Evolutionary conservation across 768 basidiomycete genomes (phyloP), one percentile per base, ranked within the genome.

Genomic region (Kwoniella dendrophila): DNA sequence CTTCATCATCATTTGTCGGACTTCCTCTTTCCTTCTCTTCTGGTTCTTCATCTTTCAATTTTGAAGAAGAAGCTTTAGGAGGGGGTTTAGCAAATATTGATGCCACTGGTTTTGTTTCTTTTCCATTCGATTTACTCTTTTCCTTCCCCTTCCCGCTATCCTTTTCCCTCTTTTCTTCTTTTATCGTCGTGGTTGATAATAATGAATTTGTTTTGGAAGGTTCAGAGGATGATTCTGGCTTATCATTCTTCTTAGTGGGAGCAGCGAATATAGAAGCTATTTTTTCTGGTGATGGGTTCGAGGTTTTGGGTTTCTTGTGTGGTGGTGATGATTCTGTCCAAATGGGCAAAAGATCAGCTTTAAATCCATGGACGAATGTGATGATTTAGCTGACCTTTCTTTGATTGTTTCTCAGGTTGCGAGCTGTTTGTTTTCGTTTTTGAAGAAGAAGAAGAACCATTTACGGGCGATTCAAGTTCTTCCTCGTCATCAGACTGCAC

Each of bases 1-100:
- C 74, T n/a, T 72, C 73, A 20, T 80, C 80, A 18, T 82, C 82
- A 24, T 81, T 67, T 56, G n/a, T 64, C 52, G 43, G 63, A 49
- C 41, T 32, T 29, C 36, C 27, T 45, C 26, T 12, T 30, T 18
- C 63, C 50, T 58, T 56, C 1, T 55, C 61, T n/a, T 63, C 53
- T 16, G n/a, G 49, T 18, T 63, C 60, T n/a, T 67, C 68, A 5
- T 38, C 48, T 30, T 61, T 60, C 10, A 34, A 33, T 41, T 64
- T 62, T 24, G 60, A 51, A n/a, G 61, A 55, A 14, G 60, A 60
- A 10, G 70, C 56, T 11, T 60, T 40, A 14, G 44, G 43, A 14
- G 44, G 43, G 0, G 74, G 73, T 57, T 72, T 70, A 20, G 67
- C 52, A 49, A 76, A 76, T 43, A 76, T 76, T 27, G 74, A 70